Base-by-base conservation (phyloP, 2,329 filamentous ascomycete genomes). In the Aspergillus calidoustus region DNA sequence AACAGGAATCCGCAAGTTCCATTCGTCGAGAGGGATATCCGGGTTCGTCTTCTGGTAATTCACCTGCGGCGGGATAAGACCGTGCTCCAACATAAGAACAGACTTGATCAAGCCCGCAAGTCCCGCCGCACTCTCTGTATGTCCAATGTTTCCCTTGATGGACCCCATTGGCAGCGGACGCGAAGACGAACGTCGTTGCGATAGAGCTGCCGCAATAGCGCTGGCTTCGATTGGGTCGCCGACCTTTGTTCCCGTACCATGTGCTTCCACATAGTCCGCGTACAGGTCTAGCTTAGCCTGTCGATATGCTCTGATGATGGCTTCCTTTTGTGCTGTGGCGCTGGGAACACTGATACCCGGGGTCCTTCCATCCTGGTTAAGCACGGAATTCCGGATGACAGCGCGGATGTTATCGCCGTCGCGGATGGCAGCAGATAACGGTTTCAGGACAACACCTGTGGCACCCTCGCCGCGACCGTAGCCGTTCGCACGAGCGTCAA, bases 41-140 rank as follows among this genome's bases (percentile, higher is more conserved):
- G 58, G 57, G 28, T 60, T 60, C 1, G 71, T 68, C 13, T 67
- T 76, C 31, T 77, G 68, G 50, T 81, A 82, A 48, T 80, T 76
- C 44, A 68, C 68, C 61, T 79, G 80, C 4, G 81, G 79, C 11
- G 78, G 72, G n/a, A 82, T 76, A 13, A 80, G 74, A 0, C 76
- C 77, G 48, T 77, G 77, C 64, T 82, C 80, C 3, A 83, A 64
- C 68, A 79, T 76, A 62, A 82, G 61, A 0, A 76, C 72, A 3
- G 75, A 69, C 62, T 82, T 82, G 62, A 82, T 80, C 4, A 81
- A 56, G 0, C 72, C 72, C 4, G 76, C 72, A 47, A 81, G 64
- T 13, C 78, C 79, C 54, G 72, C 74, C 3, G 74, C 76, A 30
- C 75, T 76, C 31, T 70, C 68, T 4, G 64, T 48, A 41, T 70